Base-by-base conservation (phyloP, 225 moss, liverwort and hornwort species). In the Marchantia polymorpha region DNA sequence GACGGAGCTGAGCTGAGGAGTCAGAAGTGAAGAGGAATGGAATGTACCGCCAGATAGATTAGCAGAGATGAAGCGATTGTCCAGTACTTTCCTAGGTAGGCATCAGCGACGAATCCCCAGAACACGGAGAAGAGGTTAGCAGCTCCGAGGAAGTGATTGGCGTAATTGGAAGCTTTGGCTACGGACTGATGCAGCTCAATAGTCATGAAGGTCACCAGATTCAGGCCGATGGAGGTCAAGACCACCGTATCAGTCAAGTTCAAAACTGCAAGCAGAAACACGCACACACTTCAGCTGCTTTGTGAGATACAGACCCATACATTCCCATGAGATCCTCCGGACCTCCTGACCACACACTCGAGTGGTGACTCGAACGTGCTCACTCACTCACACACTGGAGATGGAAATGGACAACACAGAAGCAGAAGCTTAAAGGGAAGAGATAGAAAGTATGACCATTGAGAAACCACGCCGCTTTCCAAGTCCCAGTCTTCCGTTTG, bases 71-170 rank as follows among this genome's bases (percentile, higher is more conserved):
- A 10, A 13, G 79, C 30, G 60, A 85, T 85, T 55, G 81, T 76
- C 85, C 85, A 85, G 79, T 59, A 85, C 66, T 81, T 81, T 55
- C 85, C 75, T 10, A 85, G 12, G 75, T 81, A 87, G 19, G 83
- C 25, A 56, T 87, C 86, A 27, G 86, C 81, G 3, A 87, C 51
- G 74, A 87, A 87, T 59, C 83, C 86, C 83, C 86, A 81, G 17
- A 87, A 48, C 17, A 87, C 13, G 20, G 86, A 76, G 10, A 87
- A 78, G 29, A 87, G 72, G 69, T 81, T 84, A 12, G 81, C 69
- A n/a, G 81, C 0, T 15, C 86, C 86, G 67, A 84, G 81, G 17
- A 81, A 87, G 77, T 87, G 83, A 15, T 80, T 87, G 54, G 39
- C 83, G 6, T 74, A 54, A 73, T 87, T 87, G 54, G 81, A 81